Base-by-base conservation (phyloP, 2,329 filamentous ascomycete genomes). In the Hortaea sp. region DNA sequence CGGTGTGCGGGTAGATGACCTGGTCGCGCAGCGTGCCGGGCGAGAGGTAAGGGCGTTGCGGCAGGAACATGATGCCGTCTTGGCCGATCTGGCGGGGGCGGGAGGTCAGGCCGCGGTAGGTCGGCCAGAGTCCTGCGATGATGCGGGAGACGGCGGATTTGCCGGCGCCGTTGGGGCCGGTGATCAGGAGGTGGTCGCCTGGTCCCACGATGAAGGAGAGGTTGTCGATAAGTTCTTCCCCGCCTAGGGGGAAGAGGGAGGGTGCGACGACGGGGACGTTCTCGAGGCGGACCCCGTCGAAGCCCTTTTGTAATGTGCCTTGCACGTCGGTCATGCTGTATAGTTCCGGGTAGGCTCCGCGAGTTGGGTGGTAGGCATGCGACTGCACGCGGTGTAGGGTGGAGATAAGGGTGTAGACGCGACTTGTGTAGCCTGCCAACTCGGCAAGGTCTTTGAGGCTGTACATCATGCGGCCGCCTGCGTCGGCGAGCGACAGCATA, bases 401-500 rank as follows among this genome's bases (percentile, higher is more conserved):
- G 39, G 88, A 90, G 60, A 98, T 94, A 37, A 98, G 76, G 7
- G 88, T 94, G 69, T 95, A 98, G 9, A 98, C 89, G 39, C 92
- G 82, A 48, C 88, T 95, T 0, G 92, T 98, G 69, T 97, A 94
- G 20, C 92, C 92, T 5, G 92, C 92, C 31, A 98, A 74, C 64
- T 98, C 92, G 1, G 89, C 89, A 32, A 98, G 78, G 61, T 98
- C 94, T 68, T 98, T 98, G 73, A 98, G 94, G 51, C 86, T 92
- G 72, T 98, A 98, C 92, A 98, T 98, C 88, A 98, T 95, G 41
- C 92, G 79, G 28, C 90, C 90, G 49, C 92, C 92, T 1, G 92
- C 92, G 66, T 98, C 92, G 7, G 92, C 92, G 34, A 98, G 77
- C 11, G 90, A 97, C 30, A 98, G 77, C 92, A 98, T 97, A 35